phyloP scores from a whole-genome alignment of 2,329 filamentous ascomycete species.

The Fonsecaea pedrosoi region DNA sequence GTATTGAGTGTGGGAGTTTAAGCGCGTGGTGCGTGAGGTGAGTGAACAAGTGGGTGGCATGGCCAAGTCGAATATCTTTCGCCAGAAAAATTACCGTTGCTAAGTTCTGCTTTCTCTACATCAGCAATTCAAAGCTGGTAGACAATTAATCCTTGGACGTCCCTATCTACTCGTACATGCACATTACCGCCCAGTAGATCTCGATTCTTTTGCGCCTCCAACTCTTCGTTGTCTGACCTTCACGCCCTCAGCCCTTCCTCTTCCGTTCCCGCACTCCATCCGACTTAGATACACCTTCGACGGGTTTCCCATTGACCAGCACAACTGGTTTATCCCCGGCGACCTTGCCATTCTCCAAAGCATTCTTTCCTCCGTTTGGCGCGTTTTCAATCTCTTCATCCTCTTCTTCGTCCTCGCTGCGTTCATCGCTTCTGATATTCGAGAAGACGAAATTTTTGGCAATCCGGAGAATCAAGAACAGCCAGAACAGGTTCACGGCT shows the following conservation, averaged over 20 bases:
- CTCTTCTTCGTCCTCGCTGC: slow-evolving; percentile 55
- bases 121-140: neutral
- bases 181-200: neutral
- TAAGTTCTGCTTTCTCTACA: neutral
- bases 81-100: neutral
- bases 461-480: slow-evolving; percentile 45
- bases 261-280: slow-evolving; percentile 42
- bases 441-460: slow-evolving; percentile 42
- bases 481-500: slow-evolving; percentile 45
- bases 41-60: neutral
- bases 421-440: slow-evolving; percentile 48
- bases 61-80: neutral
- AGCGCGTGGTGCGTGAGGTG: neutral
- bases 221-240: neutral
- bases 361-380: slow-evolving; percentile 16
- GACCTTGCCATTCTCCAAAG: slow-evolving; percentile 14
- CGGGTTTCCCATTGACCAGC: slow-evolving; percentile 50
- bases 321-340: slow-evolving; percentile 40
- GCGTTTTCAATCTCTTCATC: slow-evolving; percentile 44
- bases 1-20: neutral
- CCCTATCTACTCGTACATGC: neutral
- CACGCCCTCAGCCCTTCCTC: slow-evolving; percentile 33
- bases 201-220: neutral
- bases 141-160: neutral
- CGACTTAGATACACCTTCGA: slow-evolving; percentile 41